Percentiles rank a stretch among this genome's conserved stretches.
Conservation (phyloP, 2,329 filamentous ascomycete species). For the Aspergillus tamarii region DNA sequence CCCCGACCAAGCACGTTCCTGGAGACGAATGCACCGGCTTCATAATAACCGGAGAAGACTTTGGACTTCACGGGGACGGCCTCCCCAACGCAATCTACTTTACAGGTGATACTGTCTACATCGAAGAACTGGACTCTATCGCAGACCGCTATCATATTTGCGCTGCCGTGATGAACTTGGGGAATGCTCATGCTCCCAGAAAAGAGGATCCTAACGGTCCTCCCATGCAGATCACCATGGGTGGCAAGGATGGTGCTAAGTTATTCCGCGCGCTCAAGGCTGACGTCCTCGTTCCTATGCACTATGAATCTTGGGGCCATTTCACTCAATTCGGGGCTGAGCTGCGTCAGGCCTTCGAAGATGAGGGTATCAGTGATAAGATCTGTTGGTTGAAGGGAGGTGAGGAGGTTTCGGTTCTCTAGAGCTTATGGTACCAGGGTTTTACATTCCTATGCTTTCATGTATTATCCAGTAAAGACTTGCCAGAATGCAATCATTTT, state of each 20-base stretch:
- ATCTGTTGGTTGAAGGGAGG: background rate
- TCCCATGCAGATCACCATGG: conserved; percentile 48
- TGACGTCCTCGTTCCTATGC: conserved; percentile 51
- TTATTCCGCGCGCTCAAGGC: conserved; percentile 46
- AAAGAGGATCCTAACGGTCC: conserved; percentile 25
- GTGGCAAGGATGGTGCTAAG: conserved; percentile 44
- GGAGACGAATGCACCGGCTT: conserved; percentile 53
- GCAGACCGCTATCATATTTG: conserved; percentile 41
- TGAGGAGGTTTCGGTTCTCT: background rate
- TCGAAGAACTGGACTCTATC: conserved; percentile 45
- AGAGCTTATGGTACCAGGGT: background rate
- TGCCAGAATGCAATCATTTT: too few species aligned
- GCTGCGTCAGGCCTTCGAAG: background rate
- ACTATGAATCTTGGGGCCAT: conserved; percentile 49
- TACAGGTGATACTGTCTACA: conserved; percentile 54
- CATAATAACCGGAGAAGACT: conserved; percentile 40
- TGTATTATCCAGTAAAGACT: too few species aligned
- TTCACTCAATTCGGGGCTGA: background rate
- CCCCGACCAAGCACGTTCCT: conserved; percentile 50
- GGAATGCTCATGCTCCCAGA: conserved; percentile 29
- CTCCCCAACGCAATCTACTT: conserved; percentile 54
- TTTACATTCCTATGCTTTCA: too few species aligned
- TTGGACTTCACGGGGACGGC: conserved; percentile 41
- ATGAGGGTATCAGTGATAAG: background rate
- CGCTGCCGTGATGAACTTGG: conserved; percentile 48